A percentile compares a stretch with the other conserved stretches of the same genome.
Conservation (phyloP, 2,329 filamentous ascomycete genomes). For the Cladosporium sp. region DNA sequence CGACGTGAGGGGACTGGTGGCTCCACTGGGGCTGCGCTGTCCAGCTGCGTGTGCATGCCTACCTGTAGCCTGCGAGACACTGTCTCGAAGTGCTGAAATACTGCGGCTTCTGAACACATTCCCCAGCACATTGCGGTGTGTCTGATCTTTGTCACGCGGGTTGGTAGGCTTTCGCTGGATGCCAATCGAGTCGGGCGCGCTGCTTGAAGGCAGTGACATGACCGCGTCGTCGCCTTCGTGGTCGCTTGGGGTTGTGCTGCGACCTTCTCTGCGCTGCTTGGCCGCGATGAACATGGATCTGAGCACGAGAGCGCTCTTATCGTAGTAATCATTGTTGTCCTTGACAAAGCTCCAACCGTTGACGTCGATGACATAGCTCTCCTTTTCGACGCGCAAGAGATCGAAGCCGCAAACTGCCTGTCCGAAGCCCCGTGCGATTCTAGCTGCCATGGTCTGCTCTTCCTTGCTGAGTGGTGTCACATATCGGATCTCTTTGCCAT, state of each 20-base stretch:
- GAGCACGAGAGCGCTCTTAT: slow-evolving; percentile 81
- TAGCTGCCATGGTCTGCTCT: slow-evolving; percentile 81
- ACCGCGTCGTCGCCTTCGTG: slow-evolving; percentile 19
- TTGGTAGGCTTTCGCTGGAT: slow-evolving; percentile 7
- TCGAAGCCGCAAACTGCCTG: slow-evolving; percentile 97
- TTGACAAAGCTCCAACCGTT: slow-evolving; percentile 99
- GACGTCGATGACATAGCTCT: slow-evolving; percentile 97
- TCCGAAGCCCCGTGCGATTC: slow-evolving; percentile 87
- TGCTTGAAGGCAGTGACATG: slow-evolving; percentile 9
- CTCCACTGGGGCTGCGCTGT: slow-evolving; percentile 24
- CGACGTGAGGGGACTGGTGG: slow-evolving; percentile 39
- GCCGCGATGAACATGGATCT: slow-evolving; percentile 85
- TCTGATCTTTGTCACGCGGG: slow-evolving; percentile 19
- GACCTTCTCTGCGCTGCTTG: slow-evolving; percentile 52
- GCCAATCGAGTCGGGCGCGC: slow-evolving; percentile 5
- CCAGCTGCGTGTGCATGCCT: slow-evolving; percentile 22
- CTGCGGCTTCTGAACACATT: slow-evolving; percentile 62
- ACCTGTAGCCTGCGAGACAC: slow-evolving; percentile 25
- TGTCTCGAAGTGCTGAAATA: slow-evolving; percentile 54
- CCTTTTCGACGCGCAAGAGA: slow-evolving; percentile 77
- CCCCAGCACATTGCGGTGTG: slow-evolving; percentile 48
- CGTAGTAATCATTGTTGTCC: slow-evolving; percentile 98
- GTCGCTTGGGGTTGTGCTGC: slow-evolving; percentile 20
- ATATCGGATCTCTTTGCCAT: slow-evolving; percentile 95
- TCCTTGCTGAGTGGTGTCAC: slow-evolving; percentile 78